phyloP scores from a whole-genome alignment of 345 rosid genomes.

The Brassica incana region DNA sequence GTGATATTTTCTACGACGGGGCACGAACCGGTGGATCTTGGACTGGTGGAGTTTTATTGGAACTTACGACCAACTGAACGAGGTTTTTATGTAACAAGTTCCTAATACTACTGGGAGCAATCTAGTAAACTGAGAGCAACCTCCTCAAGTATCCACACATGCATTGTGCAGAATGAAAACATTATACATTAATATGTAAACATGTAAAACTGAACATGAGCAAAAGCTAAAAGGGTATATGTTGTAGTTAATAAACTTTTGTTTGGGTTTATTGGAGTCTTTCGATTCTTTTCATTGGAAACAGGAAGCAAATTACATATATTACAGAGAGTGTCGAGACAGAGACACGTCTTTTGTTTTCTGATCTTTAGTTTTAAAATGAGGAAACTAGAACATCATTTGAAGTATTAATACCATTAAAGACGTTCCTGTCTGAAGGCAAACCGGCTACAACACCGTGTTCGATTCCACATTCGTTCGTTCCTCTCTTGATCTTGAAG shows the following conservation, averaged over 20 bases:
- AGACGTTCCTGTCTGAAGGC: slow-evolving; percentile 72
- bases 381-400: slow-evolving; percentile 50
- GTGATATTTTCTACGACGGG: slow-evolving; percentile 44
- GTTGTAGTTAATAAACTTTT: neutral
- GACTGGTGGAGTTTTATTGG: slow-evolving; percentile 76
- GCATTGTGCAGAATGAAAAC: slow-evolving; percentile 34
- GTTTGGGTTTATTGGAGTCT: neutral
- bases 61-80: slow-evolving; percentile 56
- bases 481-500: slow-evolving; percentile 81
- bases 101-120: slow-evolving; percentile 61
- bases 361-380: slow-evolving; percentile 13
- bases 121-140: slow-evolving; percentile 45
- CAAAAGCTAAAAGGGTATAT: neutral
- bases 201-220: neutral
- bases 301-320: neutral
- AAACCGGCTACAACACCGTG: slow-evolving; percentile 71
- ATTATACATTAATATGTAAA: neutral
- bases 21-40: slow-evolving; percentile 49
- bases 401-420: slow-evolving; percentile 41
- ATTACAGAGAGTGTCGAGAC: neutral
- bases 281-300: slow-evolving; percentile 6
- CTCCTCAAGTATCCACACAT: slow-evolving; percentile 31
- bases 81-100: slow-evolving; percentile 52
- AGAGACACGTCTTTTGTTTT: slow-evolving; percentile 5
- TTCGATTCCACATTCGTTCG: slow-evolving; percentile 88